phyloP scores from a whole-genome alignment of 257 asterid species.

The Echites panduratus region DNA sequence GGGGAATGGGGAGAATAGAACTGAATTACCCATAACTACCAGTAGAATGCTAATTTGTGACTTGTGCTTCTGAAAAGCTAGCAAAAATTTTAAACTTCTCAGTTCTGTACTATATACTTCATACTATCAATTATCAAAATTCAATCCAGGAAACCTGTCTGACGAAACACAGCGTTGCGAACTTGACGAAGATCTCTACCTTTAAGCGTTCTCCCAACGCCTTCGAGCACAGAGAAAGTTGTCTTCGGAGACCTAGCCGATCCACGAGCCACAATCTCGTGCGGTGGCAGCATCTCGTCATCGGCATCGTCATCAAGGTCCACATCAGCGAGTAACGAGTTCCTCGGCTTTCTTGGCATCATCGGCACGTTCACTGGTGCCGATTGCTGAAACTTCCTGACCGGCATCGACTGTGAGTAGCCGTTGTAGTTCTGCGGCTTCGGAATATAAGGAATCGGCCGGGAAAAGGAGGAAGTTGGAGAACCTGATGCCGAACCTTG shows the following conservation, averaged over 20 bases:
- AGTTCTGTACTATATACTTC: neutral
- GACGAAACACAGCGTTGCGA: conserved; percentile 82
- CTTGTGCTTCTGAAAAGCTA: conserved; percentile 20
- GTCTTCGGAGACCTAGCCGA: conserved; percentile 40
- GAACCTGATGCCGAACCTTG: conserved; percentile 19
- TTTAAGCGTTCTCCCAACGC: conserved; percentile 80
- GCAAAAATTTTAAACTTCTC: conserved; percentile 21
- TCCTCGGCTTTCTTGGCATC: conserved; percentile 41
- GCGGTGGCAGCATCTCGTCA: conserved; percentile 86
- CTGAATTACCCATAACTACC: neutral
- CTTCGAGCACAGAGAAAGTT: conserved; percentile 75
- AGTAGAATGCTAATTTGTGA: neutral
- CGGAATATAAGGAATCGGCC: conserved; percentile 49
- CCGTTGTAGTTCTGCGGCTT: conserved; percentile 37
- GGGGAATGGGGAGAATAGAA: neutral
- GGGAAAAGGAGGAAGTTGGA: conserved; percentile 26
- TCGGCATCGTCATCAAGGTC: conserved; percentile 44
- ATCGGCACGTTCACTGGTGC: conserved; percentile 72
- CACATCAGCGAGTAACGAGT: conserved; percentile 21
- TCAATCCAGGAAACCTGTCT: conserved; percentile 74
- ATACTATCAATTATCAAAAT: neutral
- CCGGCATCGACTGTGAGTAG: conserved; percentile 55
- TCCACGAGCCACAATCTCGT: conserved; percentile 71
- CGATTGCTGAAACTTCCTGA: conserved; percentile 57
- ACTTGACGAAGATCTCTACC: conserved; percentile 92